Percentiles rank a stretch among this genome's conserved stretches.
Evolutionary conservation across 2,329 filamentous ascomycete species (phyloP).

Genomic region (Beauveria rudraprayagi): DNA sequence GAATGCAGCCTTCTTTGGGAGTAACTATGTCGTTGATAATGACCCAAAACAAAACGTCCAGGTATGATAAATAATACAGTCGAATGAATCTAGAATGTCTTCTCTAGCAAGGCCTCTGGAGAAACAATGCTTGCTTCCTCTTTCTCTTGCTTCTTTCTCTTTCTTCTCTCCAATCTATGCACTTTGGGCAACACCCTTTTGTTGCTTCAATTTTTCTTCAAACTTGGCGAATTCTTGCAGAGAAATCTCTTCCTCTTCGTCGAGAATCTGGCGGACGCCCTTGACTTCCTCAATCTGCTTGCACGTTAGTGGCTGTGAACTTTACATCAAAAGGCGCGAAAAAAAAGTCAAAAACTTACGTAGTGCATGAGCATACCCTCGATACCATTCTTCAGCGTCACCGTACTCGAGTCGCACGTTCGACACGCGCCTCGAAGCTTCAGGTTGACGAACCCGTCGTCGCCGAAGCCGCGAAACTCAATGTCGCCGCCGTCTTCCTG

Average conservation of each 20-base stretch:
- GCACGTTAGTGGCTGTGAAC: slow-evolving; percentile 20
- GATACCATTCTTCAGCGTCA: slow-evolving; percentile 94
- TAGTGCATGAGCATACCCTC: slow-evolving; percentile 98
- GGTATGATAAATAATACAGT: background rate
- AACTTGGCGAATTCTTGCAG: slow-evolving; percentile 87
- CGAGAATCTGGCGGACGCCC: slow-evolving; percentile 81
- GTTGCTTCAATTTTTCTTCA: slow-evolving; percentile 67
- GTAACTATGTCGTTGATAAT: background rate
- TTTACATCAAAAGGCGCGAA: background rate
- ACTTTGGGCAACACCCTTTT: slow-evolving; percentile 32
- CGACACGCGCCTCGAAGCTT: slow-evolving; percentile 90
- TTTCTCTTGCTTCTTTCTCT: background rate
- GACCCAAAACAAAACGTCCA: background rate
- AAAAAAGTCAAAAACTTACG: slow-evolving; percentile 42
- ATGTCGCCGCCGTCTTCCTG: slow-evolving; percentile 98
- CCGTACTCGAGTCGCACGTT: slow-evolving; percentile 93
- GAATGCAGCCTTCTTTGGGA: background rate
- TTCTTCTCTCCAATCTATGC: background rate
- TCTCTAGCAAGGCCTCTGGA: background rate
- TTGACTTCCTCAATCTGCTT: slow-evolving; percentile 87
- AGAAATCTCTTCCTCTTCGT: slow-evolving; percentile 85
- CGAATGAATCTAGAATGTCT: background rate
- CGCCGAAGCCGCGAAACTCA: slow-evolving; percentile 76
- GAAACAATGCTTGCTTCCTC: background rate
- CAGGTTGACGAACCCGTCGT: slow-evolving; percentile 69